Conservation (phyloP, 2,329 filamentous ascomycete species). For the Raffaelea arxii region DNA sequence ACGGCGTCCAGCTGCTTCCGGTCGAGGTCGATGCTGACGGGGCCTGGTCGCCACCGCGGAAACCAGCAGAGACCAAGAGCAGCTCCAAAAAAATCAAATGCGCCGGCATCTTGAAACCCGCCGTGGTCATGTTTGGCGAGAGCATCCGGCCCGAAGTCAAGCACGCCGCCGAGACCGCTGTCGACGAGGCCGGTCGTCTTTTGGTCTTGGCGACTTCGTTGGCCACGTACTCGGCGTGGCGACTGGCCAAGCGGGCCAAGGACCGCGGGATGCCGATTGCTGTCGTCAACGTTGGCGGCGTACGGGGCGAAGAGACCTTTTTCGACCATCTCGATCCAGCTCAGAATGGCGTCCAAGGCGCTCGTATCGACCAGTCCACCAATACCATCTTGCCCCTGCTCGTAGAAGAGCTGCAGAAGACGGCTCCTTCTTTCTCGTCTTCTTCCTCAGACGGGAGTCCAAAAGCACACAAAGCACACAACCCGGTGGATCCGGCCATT, state of each 20-base stretch:
- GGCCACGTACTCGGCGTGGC: conserved; percentile 92
- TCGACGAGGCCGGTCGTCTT: conserved; percentile 66
- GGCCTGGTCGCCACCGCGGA: conserved; percentile 49
- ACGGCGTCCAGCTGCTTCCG: conserved; percentile 39
- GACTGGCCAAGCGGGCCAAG: conserved; percentile 73
- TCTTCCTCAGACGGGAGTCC: too few species aligned
- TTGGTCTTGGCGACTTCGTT: conserved; percentile 81
- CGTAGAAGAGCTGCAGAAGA: conserved; percentile 38
- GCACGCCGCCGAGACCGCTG: conserved; percentile 63
- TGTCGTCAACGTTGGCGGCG: conserved; percentile 79
- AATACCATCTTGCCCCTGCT: conserved; percentile 48
- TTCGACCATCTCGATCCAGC: conserved; percentile 46
- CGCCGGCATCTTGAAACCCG: conserved; percentile 81
- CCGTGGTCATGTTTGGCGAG: conserved; percentile 95
- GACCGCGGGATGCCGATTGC: conserved; percentile 78
- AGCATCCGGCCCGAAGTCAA: conserved; percentile 65
- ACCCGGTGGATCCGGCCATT: conserved; percentile 22
- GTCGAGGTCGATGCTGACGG: conserved; percentile 72
- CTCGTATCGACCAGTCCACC: conserved; percentile 48
- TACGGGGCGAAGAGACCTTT: conserved; percentile 67
- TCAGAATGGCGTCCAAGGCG: conserved; percentile 40
- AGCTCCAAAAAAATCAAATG: conserved; percentile 21
- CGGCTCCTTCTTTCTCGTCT: conserved; percentile 11
- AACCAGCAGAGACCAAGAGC: background rate
- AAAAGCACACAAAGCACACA: background rate